A percentile compares a stretch with the other conserved stretches of the same genome.
Evolutionary conservation across 2,329 filamentous ascomycete species (phyloP).

Genomic region (Elsinoe batatas): DNA sequence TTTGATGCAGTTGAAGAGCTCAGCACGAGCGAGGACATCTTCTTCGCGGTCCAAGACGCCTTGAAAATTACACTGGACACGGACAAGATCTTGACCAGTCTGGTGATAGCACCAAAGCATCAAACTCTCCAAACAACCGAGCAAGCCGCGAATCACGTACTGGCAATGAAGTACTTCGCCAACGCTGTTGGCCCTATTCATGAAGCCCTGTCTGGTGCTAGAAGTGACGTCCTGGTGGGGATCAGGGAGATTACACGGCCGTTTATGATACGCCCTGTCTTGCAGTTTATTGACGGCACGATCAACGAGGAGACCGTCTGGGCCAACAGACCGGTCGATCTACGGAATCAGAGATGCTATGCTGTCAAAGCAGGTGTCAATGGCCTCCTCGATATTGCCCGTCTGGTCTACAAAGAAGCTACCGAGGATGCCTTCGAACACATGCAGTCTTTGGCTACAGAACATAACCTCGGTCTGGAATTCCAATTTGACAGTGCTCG

Average conservation of each 20-base stretch:
- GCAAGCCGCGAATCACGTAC: constrained; percentile 73
- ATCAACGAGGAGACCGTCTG: constrained; percentile 77
- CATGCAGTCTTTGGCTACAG: constrained; percentile 57
- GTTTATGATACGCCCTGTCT: constrained; percentile 50
- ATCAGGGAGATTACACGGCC: constrained; percentile 62
- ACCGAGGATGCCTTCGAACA: constrained; percentile 68
- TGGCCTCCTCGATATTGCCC: constrained; percentile 76
- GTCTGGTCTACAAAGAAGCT: constrained; percentile 81
- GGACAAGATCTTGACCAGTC: constrained; percentile 71
- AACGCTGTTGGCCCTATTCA: constrained; percentile 57
- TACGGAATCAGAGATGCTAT: constrained; percentile 83
- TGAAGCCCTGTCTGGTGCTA: constrained; percentile 55
- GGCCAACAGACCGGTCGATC: constrained; percentile 67
- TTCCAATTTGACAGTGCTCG: constrained; percentile 68
- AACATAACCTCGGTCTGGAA: constrained; percentile 50
- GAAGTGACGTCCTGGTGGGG: constrained; percentile 53
- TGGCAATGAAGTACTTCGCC: constrained; percentile 78
- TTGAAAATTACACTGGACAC: constrained; percentile 67
- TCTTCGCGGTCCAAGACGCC: constrained; percentile 64
- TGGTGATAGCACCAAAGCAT: constrained; percentile 65
- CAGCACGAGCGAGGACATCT: constrained; percentile 73
- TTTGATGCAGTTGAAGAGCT: constrained; percentile 81
- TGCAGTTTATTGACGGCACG: constrained; percentile 54
- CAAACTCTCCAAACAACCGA: constrained; percentile 60
- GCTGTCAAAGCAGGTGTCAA: constrained; percentile 74